These are phyloP conservation scores for Penicillium sp. DNA, from an alignment of 2,329 filamentous ascomycete species.

Conservation along the genomic window DNA sequence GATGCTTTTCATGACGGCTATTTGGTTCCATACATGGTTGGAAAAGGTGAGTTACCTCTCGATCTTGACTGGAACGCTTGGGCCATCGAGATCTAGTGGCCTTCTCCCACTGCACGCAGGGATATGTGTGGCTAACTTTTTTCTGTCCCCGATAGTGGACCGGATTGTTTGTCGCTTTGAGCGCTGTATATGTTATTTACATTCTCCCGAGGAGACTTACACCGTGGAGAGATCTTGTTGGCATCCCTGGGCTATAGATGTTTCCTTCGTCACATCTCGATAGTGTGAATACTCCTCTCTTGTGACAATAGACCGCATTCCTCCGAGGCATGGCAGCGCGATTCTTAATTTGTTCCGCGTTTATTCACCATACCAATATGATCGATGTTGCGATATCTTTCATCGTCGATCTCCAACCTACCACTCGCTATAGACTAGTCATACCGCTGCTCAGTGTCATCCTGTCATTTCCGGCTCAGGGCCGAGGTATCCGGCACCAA, in stretches of 20 bases:
- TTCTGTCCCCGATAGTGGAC: slow-evolving; percentile 41
- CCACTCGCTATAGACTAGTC: background rate
- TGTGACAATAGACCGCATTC: slow-evolving; percentile 15
- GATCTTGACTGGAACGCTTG: no score
- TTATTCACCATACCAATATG: no score
- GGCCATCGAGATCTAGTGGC: no score
- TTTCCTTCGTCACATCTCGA: background rate
- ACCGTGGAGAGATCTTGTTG: slow-evolving; percentile 47
- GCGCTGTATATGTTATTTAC: slow-evolving; percentile 51
- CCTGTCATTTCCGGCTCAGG: slow-evolving; percentile 27
- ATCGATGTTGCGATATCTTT: no score
- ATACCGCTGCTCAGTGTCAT: background rate
- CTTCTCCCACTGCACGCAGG: no score
- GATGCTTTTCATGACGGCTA: slow-evolving; percentile 98
- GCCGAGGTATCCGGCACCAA: slow-evolving; percentile 37
- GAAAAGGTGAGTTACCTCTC: slow-evolving; percentile 70
- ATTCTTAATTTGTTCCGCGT: background rate
- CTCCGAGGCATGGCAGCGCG: background rate
- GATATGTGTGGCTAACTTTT: slow-evolving; percentile 4
- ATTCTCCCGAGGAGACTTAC: slow-evolving; percentile 49
- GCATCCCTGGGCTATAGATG: slow-evolving; percentile 40
- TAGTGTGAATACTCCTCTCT: slow-evolving; percentile 11
- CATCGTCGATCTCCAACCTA: background rate
- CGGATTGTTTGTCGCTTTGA: slow-evolving; percentile 49
- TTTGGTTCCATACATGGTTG: slow-evolving; percentile 98